These are phyloP conservation scores for Medicago truncatula DNA, from an alignment of 306 rosid species.

Conservation along the genomic window MtrunA17r5.0-ANR NC_053044.1:35196001-35196500, in stretches of 20 bases:
- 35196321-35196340: constrained; percentile 64
- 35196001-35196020: constrained; percentile 53
- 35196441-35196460: constrained; percentile 42
- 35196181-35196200: background rate
- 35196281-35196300: constrained; percentile 55
- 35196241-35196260: constrained; percentile 61
- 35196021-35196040: background rate
- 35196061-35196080: background rate
- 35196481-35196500: constrained; percentile 41
- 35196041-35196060: background rate
- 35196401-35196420: constrained; percentile 53
- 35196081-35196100: background rate
- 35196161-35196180: background rate
- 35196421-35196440: constrained; percentile 57
- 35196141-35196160: background rate
- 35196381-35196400: constrained; percentile 18
- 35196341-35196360: constrained; percentile 87
- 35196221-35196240: background rate
- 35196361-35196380: constrained; percentile 59
- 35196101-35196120: background rate
- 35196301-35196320: constrained; percentile 83
- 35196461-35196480: constrained; percentile 50
- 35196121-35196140: background rate
- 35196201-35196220: background rate
- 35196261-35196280: constrained; percentile 72